These are phyloP conservation scores for Penicillium sp. DNA, from an alignment of 2,329 filamentous ascomycete species.

Conservation along the genomic window DNA sequence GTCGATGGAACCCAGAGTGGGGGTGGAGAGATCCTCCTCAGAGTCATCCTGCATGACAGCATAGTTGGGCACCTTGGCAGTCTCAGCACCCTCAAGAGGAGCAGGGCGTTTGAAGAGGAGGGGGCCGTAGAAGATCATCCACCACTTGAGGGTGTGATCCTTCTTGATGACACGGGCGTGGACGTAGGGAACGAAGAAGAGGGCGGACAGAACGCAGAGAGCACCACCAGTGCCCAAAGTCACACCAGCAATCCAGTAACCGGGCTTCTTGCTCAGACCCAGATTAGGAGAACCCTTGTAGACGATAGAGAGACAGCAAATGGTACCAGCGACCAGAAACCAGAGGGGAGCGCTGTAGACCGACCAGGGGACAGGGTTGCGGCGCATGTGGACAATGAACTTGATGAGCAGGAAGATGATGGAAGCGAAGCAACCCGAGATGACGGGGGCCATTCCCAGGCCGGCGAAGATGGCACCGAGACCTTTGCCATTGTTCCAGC, in stretches of 20 bases:
- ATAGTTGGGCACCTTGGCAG: conserved; percentile 69
- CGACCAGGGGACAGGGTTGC: conserved; percentile 71
- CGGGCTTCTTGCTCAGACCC: conserved; percentile 60
- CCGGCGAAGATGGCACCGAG: conserved; percentile 69
- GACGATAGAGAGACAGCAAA: conserved; percentile 76
- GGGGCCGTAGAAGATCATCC: conserved; percentile 63
- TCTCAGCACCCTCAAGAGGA: conserved; percentile 54
- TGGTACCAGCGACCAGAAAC: conserved; percentile 73
- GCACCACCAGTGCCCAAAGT: conserved; percentile 65
- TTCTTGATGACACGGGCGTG: conserved; percentile 68
- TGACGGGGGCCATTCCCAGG: conserved; percentile 66
- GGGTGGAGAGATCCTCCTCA: conserved; percentile 46
- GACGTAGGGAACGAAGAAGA: conserved; percentile 75
- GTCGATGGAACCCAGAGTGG: conserved; percentile 26
- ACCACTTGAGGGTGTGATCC: conserved; percentile 66
- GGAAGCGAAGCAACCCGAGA: conserved; percentile 65
- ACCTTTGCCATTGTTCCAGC: conserved; percentile 67
- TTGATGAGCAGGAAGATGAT: conserved; percentile 75
- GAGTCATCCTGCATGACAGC: conserved; percentile 70
- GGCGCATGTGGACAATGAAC: conserved; percentile 68
- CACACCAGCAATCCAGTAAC: conserved; percentile 67
- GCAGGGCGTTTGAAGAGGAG: conserved; percentile 63
- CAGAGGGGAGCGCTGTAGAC: conserved; percentile 73
- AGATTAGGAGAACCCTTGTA: conserved; percentile 77
- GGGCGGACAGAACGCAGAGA: conserved; percentile 58